Conservation (phyloP, 2,329 filamentous ascomycete genomes). For the Tolypocladium inflatum region DNA sequence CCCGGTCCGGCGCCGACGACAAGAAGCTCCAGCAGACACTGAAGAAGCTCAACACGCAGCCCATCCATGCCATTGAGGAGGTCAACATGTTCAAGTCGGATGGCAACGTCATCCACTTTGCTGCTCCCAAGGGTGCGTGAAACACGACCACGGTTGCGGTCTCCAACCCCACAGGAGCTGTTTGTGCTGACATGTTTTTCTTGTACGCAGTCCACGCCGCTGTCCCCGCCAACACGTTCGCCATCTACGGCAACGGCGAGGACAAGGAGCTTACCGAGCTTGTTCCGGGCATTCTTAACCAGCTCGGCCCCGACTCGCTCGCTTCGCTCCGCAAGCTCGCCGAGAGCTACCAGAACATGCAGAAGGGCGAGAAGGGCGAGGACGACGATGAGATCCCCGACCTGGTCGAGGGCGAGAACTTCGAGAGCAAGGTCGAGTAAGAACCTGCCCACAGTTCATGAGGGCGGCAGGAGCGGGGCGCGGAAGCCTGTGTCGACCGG, state of each 20-base stretch:
- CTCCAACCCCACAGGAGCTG: background rate
- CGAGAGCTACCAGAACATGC: constrained; percentile 98
- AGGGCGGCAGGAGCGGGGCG: background rate
- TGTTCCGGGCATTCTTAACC: constrained; percentile 98
- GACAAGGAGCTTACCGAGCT: constrained; percentile 99
- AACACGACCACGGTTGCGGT: background rate
- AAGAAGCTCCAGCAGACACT: constrained; percentile 97
- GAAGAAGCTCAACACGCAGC: constrained; percentile 99
- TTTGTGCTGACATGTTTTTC: background rate
- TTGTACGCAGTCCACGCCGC: constrained; percentile 76
- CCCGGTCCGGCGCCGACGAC: constrained; percentile 88
- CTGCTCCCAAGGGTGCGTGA: constrained; percentile 84
- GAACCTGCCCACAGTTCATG: constrained; percentile 11
- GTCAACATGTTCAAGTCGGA: constrained; percentile 99
- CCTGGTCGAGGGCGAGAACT: constrained; percentile 93
- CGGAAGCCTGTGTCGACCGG: background rate
- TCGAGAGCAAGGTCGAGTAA: constrained; percentile 96
- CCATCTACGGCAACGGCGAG: constrained; percentile 97
- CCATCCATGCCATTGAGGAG: constrained; percentile 98
- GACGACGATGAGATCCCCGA: constrained; percentile 97
- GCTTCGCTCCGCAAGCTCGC: constrained; percentile 96
- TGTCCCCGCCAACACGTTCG: constrained; percentile 97
- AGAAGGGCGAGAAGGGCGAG: constrained; percentile 79
- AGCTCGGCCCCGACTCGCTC: constrained; percentile 95
- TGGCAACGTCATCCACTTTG: constrained; percentile 99